These are phyloP conservation scores for Populus hybrid DNA, from an alignment of 441 rosid species.

Conservation along the genomic window DNA sequence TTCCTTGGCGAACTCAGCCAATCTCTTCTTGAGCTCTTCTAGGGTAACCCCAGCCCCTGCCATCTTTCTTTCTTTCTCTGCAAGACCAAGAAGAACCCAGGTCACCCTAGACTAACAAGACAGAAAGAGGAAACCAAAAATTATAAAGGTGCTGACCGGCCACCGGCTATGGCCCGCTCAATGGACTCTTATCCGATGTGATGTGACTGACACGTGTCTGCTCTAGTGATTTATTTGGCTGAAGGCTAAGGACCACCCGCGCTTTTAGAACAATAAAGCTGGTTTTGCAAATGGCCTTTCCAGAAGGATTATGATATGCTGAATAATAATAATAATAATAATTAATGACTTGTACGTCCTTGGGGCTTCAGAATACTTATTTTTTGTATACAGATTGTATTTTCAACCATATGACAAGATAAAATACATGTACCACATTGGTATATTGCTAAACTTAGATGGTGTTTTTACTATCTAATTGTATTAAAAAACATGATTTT, in stretches of 20 bases:
- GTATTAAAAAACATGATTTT: too few relatives aligned
- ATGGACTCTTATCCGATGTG: background rate
- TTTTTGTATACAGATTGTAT: too few relatives aligned
- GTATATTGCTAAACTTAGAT: too few relatives aligned
- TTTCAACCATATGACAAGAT: too few relatives aligned
- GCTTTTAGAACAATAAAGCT: background rate
- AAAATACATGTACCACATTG: too few relatives aligned
- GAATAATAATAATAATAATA: too few relatives aligned
- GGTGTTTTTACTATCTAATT: too few relatives aligned
- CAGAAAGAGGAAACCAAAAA: background rate
- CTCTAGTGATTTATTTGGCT: background rate
- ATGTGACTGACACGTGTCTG: background rate
- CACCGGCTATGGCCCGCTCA: background rate
- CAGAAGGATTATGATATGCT: too few relatives aligned
- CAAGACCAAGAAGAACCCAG: background rate
- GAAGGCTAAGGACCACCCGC: background rate
- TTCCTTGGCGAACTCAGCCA: conserved; percentile 38
- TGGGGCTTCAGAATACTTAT: too few relatives aligned
- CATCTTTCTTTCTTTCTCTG: background rate
- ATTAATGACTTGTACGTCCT: too few relatives aligned
- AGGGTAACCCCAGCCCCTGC: conserved; percentile 12
- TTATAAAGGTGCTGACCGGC: background rate
- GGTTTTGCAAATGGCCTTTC: too few relatives aligned
- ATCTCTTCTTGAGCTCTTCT: conserved; percentile 22
- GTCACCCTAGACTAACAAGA: background rate